Conservation (phyloP, 345 rosid species). For the Linum tenue region DNA sequence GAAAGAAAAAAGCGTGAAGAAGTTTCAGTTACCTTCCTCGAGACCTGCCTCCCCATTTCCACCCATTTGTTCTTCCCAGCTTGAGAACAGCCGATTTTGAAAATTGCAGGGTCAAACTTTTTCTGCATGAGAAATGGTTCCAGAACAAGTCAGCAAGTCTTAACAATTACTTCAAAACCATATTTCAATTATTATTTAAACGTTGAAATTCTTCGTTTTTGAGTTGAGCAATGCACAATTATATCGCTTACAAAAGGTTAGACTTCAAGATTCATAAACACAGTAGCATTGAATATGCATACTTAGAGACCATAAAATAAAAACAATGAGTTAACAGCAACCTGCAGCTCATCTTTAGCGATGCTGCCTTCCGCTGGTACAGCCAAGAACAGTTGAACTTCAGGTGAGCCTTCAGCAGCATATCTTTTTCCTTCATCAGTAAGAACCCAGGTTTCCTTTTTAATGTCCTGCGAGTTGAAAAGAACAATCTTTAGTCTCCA, state of each 20-base stretch:
- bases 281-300: background rate
- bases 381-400: constrained; percentile 68
- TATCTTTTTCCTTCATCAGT: constrained; percentile 76
- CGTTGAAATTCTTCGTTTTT: background rate
- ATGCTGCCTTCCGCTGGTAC: constrained; percentile 59
- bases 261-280: background rate
- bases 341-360: constrained; percentile 67
- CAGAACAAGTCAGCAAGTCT: background rate
- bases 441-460: constrained; percentile 62
- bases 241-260: background rate
- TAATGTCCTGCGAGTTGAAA: constrained; percentile 41
- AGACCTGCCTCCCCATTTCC: constrained; percentile 74
- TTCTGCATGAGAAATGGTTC: constrained; percentile 35
- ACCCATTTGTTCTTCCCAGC: constrained; percentile 88
- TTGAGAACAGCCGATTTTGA: constrained; percentile 66
- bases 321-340: constrained; percentile 3
- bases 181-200: too few species aligned
- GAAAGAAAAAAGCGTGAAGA: background rate
- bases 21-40: constrained; percentile 56
- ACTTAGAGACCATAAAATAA: background rate
- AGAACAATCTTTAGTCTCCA: background rate
- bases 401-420: constrained; percentile 72
- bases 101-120: constrained; percentile 50
- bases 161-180: background rate
- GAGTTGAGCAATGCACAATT: background rate